These are phyloP conservation scores for Dimocarpus longan DNA, from an alignment of 345 rosid genomes.

Conservation along the genomic window DNA sequence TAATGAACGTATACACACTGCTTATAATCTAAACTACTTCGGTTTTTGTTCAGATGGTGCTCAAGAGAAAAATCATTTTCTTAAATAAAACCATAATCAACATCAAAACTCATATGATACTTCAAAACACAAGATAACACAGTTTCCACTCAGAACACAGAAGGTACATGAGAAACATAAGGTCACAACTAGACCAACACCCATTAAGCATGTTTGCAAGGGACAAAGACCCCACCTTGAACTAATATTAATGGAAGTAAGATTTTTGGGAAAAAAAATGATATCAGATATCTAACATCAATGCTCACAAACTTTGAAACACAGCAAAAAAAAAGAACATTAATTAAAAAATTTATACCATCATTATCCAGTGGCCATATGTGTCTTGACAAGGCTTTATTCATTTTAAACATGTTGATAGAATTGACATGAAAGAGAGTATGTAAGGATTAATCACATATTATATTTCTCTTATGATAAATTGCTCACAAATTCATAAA, in stretches of 20 bases:
- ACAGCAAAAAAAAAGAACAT: slow-evolving; percentile 5
- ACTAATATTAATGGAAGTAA: background rate
- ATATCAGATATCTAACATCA: background rate
- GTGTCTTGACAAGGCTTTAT: slow-evolving; percentile 76
- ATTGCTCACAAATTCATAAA: no score
- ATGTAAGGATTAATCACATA: slow-evolving; percentile 63
- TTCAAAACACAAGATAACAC: no score
- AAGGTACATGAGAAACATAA: no score
- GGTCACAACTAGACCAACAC: no score
- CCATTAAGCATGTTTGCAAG: background rate
- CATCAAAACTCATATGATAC: no score
- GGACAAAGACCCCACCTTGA: background rate
- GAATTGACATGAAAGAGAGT: slow-evolving; percentile 63
- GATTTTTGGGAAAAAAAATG: background rate
- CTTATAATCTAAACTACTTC: no score
- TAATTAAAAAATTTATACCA: slow-evolving; percentile 34
- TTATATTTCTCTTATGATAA: slow-evolving; percentile 59
- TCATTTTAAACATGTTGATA: slow-evolving; percentile 91
- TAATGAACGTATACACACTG: no score
- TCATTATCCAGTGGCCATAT: slow-evolving; percentile 71
- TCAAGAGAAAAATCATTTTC: no score
- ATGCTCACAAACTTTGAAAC: slow-evolving; percentile 8
- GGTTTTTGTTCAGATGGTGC: no score
- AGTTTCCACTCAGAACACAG: no score
- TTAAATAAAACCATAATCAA: no score